Conservation (phyloP, 371 early-diverging fungal species). For the Mucor lusitanicus region DNA sequence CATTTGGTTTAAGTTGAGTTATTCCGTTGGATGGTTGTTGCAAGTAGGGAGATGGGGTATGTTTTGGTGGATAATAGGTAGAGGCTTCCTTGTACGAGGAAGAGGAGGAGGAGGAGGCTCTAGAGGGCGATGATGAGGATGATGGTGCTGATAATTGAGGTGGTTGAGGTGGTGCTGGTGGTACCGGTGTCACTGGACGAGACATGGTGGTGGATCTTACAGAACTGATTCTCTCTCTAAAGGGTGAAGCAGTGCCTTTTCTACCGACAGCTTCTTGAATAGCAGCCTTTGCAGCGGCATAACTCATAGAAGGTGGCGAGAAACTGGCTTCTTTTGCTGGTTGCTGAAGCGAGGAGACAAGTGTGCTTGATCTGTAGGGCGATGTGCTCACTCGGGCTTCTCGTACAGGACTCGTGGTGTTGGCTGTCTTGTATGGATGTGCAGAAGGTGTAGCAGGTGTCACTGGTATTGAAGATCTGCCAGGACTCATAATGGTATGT, state of each 20-base stretch:
- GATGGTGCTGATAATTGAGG: background rate
- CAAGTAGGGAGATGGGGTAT: background rate
- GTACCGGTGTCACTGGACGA: background rate
- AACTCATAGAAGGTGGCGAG: background rate
- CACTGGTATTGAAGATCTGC: background rate
- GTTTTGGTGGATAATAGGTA: background rate
- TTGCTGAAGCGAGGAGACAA: background rate
- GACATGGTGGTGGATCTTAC: background rate
- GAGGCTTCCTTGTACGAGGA: background rate
- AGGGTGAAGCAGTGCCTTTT: background rate
- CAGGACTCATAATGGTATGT: background rate
- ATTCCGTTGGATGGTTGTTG: background rate
- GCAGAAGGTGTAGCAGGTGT: background rate
- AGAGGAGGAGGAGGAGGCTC: background rate
- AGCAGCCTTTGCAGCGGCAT: background rate
- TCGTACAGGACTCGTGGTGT: background rate
- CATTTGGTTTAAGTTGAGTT: conserved; percentile 9
- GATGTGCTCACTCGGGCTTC: background rate
- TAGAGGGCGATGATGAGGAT: background rate
- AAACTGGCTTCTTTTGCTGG: background rate
- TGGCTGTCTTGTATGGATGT: background rate
- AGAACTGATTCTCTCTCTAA: background rate
- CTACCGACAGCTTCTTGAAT: background rate
- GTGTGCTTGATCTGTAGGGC: background rate
- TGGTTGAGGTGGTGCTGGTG: conserved; percentile 1